phyloP scores from a whole-genome alignment of 306 rosid genomes.

The Castanopsis chinensis region DNA sequence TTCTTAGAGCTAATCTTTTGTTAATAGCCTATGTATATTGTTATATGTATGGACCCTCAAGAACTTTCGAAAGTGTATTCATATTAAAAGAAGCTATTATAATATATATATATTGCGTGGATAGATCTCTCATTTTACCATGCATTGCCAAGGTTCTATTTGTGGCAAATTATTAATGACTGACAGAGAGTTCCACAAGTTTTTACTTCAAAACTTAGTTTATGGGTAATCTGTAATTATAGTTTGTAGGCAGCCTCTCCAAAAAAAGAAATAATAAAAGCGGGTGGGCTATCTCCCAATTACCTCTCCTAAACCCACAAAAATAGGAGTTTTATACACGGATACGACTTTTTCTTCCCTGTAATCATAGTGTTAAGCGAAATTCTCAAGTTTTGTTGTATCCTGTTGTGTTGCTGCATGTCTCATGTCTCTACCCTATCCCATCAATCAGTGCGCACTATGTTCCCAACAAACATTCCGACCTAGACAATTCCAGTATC shows the following conservation, averaged over 20 bases:
- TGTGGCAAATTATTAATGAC: neutral
- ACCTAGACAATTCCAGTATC: slow-evolving; percentile 1
- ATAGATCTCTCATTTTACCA: slow-evolving; percentile 3
- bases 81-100: slow-evolving; percentile 35
- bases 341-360: too few relatives aligned
- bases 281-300: too few relatives aligned
- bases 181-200: neutral
- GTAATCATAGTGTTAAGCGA: neutral
- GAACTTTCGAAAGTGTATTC: slow-evolving; percentile 39
- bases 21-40: slow-evolving; percentile 49
- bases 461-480: neutral
- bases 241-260: neutral
- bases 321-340: too few relatives aligned
- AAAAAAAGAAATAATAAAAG: too few relatives aligned
- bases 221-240: neutral
- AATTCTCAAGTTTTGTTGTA: neutral
- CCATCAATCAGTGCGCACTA: neutral
- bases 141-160: neutral
- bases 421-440: neutral
- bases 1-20: slow-evolving; percentile 24
- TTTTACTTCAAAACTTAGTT: neutral
- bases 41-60: slow-evolving; percentile 32
- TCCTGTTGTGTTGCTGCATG: neutral
- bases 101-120: slow-evolving; percentile 27
- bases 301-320: too few relatives aligned